Evolutionary conservation across 768 basidiomycete genomes (phyloP), one percentile per base, ranked within the genome.

Genomic region (Auriscalpium orientale): DNA sequence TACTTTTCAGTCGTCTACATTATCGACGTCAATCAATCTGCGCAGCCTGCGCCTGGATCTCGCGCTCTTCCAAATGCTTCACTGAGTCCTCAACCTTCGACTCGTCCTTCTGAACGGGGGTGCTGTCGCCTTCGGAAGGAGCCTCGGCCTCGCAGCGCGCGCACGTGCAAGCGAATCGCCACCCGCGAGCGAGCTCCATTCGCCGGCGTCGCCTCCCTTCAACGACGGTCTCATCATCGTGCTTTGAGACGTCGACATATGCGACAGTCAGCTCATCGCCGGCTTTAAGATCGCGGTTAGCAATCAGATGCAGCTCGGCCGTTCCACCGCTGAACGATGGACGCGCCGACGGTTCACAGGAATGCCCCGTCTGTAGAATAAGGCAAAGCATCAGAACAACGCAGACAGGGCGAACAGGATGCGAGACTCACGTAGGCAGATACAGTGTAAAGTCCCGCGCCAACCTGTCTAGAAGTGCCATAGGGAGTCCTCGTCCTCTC

Each of bases 131-230:
- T 60, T 16, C 68, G 9, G 12, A 38, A 33, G 43, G 12, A n/a
- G 52, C 77, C 67, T 92, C 90, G 53, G 71, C 73, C 38, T 69
- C 65, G 66, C 91, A 92, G 46, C 81, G 78, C 53, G 75, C 69
- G 66, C 91, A 93, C 50, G 72, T 68, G 65, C 91, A 93, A 11
- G 87, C 82, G 66, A 92, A 91, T 56, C 78, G 76, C 91, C 91
- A 93, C 36, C 91, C 90, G 45, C 86, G 78, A 21, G 80, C 88
- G 38, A 93, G 78, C 72, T 90, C 87, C 62, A 76, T 74, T 35
- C 91, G 79, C 59, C 90, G 74, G 46, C 86, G 76, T 55, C 81
- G 75, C 54, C 87, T 76, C 51, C 83, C 81, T 33, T 85, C 82
- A 3, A 71, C 67, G 10, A 66, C 59, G 36, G 75, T 74, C 70